Evolutionary conservation across 495 filamentous ascomycete species (phyloP), one percentile per base, ranked within the genome.

Genomic region (Neurospora sp.): DNA sequence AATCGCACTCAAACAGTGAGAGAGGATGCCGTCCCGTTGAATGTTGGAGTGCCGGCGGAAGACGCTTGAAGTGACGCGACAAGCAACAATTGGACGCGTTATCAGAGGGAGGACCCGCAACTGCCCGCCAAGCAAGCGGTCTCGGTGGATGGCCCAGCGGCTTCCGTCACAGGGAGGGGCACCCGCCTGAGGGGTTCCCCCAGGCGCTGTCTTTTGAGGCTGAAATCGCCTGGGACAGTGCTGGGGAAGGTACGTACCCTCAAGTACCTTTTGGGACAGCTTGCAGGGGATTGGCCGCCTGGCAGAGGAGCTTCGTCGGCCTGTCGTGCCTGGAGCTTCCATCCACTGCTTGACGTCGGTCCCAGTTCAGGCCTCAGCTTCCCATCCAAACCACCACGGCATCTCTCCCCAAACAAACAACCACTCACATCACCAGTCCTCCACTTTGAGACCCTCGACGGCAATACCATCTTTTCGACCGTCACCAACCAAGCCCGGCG

Each of bases 271-370:
- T 66, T 39, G 39, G 46, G 75, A 66, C 72, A 71, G 75, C 41
- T 18, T 66, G 62, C 70, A 71, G 75, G 48, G 31, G 59, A 74
- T 74, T 75, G 72, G 72, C 62, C 75, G 75, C 74, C 76, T 77
- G 74, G 74, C 71, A 39, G 62, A 70, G 71, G 72, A 78, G 76
- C 76, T 79, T 76, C 79, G 79, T 81, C 66, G 79, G 72, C 79
- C 71, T 76, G 42, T 59, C 73, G 78, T 81, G 79, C 79, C 79
- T 81, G 75, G 78, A 80, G 78, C 79, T 80, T 74, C 46, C 38
- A 59, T 66, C 54, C 54, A 66, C 54, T 66, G 54, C 54, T 35
- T 66, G 54, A 66, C 54, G 54, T 66, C 54, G 54, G 54, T 66
- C 54, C 39, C 71, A 72, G 31, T 41, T 62, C 72, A 78, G 78